These are phyloP conservation scores for Cordyceps cateniannulata DNA, from an alignment of 2,329 filamentous ascomycete species.

Conservation along the genomic window DNA sequence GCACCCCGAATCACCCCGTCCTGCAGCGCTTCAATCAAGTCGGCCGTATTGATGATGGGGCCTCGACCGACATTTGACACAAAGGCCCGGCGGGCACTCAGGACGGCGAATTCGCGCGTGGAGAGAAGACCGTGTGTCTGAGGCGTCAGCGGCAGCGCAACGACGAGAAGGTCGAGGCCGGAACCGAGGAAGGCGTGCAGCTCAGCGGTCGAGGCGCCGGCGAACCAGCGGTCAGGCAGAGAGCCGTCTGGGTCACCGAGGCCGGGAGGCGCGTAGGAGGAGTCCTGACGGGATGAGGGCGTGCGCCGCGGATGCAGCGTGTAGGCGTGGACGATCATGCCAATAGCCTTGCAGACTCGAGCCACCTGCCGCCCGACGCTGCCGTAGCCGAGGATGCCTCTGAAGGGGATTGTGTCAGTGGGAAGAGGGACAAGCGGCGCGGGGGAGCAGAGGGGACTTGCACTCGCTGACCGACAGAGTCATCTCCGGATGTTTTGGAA, in stretches of 20 bases:
- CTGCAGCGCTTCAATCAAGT: slow-evolving; percentile 55
- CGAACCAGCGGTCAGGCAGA: slow-evolving; percentile 46
- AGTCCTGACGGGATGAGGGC: slow-evolving; percentile 56
- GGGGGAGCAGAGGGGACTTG: slow-evolving; percentile 24
- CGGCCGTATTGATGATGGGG: slow-evolving; percentile 41
- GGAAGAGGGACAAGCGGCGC: too few species aligned
- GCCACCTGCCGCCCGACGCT: slow-evolving; percentile 48
- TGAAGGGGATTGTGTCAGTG: slow-evolving; percentile 16
- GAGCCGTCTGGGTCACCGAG: slow-evolving; percentile 49
- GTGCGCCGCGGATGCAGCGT: slow-evolving; percentile 65
- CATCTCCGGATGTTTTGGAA: slow-evolving; percentile 26
- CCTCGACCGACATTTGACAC: slow-evolving; percentile 67
- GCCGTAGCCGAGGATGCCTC: slow-evolving; percentile 49
- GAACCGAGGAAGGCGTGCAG: slow-evolving; percentile 45
- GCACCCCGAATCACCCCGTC: slow-evolving; percentile 48
- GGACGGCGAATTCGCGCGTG: slow-evolving; percentile 39
- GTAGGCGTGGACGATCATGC: slow-evolving; percentile 68
- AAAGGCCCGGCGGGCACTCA: slow-evolving; percentile 46
- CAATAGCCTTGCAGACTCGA: slow-evolving; percentile 55
- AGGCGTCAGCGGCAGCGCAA: slow-evolving; percentile 45
- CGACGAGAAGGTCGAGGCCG: slow-evolving; percentile 46
- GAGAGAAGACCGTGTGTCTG: slow-evolving; percentile 46
- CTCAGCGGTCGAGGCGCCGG: slow-evolving; percentile 34
- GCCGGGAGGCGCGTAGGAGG: slow-evolving; percentile 60
- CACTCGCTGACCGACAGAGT: slow-evolving; percentile 43